Evolutionary conservation across 306 rosid genomes (phyloP), one percentile per base, ranked within the genome.

Genomic region (Dryas drummondii): DNA sequence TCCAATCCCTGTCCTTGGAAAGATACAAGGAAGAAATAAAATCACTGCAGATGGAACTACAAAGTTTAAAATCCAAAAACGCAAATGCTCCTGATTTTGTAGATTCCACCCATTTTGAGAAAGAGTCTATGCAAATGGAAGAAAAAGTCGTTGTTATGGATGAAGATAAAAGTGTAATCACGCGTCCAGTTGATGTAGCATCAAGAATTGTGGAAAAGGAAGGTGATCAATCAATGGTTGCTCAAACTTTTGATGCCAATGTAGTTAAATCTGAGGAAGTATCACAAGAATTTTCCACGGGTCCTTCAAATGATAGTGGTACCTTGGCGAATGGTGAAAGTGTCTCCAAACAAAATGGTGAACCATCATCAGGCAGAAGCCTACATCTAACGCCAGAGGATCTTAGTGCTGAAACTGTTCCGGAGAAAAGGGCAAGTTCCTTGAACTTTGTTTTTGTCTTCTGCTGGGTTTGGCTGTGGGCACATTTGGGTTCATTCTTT

Each of bases 11-110:
- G 66, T 83, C 86, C 58, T 71, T 80, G 70, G 97, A 88, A 71
- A 85, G 61, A 65, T 90, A 90, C 80, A 88, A 89, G 89, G 97
- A 94, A 84, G 92, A 94, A 78, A 84, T 92, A 59, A 92, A 84
- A 77, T 88, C 82, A 71, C 88, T 92, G 84, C 84, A 68, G 82
- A 69, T 78, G 90, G 96, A 94, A 89, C 80, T 92, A 76, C 91
- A 90, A 82, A 74, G 10, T 72, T 83, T 94, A 71, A 90, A 84
- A 79, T 83, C 78, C 75, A 90, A 83, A 49, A 71, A 61, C 40
- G 54, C 49, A 19, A 80, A 64, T 70, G 73, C 84, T 82, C 81
- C 80, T 5, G 82, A 77, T 81, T 77, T 83, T 81, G 78, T 70
- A 74, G 76, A 79, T 61, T 58, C 79, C 32, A 71, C 73, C 61